Percentiles rank a stretch among this genome's conserved stretches.
Conservation (phyloP, 225 moss, liverwort and hornwort species). For the Asterella californica region DNA sequence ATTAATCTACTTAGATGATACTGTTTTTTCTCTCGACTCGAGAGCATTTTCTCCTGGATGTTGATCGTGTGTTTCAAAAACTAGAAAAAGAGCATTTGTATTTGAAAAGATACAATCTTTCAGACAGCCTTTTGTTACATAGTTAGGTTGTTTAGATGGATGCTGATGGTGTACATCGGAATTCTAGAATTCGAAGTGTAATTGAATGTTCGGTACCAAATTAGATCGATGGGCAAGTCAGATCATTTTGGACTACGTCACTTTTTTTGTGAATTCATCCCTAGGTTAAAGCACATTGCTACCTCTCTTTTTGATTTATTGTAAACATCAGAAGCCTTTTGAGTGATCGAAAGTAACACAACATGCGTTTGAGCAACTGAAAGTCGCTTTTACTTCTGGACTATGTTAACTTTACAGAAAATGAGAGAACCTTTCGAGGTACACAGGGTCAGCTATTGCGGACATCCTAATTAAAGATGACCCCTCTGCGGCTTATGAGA, state of each 20-base stretch:
- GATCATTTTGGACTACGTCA: not conserved
- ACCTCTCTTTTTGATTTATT: too few species aligned
- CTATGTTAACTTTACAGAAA: not conserved
- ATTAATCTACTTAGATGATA: slow-evolving; percentile 1
- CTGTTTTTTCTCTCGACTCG: not conserved
- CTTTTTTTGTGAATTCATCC: not conserved
- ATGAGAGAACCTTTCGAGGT: not conserved
- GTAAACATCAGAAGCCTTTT: too few species aligned
- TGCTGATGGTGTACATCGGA: too few species aligned
- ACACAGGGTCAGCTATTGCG: not conserved
- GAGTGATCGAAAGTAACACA: not conserved
- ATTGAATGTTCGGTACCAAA: not conserved
- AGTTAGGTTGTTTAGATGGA: not conserved
- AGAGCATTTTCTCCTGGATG: not conserved
- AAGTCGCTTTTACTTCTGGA: not conserved
- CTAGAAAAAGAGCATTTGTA: too few species aligned
- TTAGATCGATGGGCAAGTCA: too few species aligned
- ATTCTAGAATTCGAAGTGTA: too few species aligned
- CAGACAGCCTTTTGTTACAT: not conserved
- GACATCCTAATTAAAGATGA: too few species aligned
- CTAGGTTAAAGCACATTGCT: too few species aligned
- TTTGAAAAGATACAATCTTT: not conserved
- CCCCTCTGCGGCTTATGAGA: too few species aligned
- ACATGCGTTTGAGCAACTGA: too few species aligned
- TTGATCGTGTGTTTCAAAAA: not conserved